Evolutionary conservation across 139 green algal species (phyloP), one percentile per base, ranked within the genome.

Genomic region (Haematococcus lacustris): DNA sequence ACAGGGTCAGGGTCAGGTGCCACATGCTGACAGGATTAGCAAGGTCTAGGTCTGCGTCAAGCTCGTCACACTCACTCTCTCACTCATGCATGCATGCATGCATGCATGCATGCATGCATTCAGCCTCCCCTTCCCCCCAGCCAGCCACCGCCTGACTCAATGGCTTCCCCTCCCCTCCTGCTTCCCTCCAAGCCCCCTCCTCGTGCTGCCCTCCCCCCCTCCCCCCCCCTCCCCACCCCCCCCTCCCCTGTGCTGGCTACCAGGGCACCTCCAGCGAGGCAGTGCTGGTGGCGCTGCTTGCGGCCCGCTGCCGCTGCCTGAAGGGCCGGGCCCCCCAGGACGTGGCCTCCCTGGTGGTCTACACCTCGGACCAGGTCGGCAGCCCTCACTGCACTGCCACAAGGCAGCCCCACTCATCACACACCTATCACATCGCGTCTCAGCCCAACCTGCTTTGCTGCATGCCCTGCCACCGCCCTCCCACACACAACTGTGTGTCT

Each of bases 261-360:
- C 40, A 90, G 78, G 72, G 83, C 39, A 87, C 86, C 37, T 82
- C 72, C 68, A 85, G 76, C 43, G 86, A 91, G 76, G 85, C 88
- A 6, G 76, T 82, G 39, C 72, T 96, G 71, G 87, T 96, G 33
- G 82, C 85, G 1, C 75, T 97, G 79, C 83, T 97, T 71, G 89
- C 90, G 0, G 91, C 89, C 0, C 66, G 71, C 47, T 76, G 63
- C 9, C 71, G 33, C 1, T 63, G 35, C 4, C 61, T 88, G 67
- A 9, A 66, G 32, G 78, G 76, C 0, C 38, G 74, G 32, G 61
- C 73, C 0, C 3, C 62, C 0, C 74, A 60, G 0, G 84, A 87
- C 57, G 43, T 43, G 33, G 35, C 75, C 0, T 73, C 57, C 40
- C 73, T 88, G 51, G 84, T 87, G 40, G 81, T 78, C 3, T 88